These are phyloP conservation scores for Hanseniaspora singularis DNA, from an alignment of 805 yeast genomes.

Conservation along the genomic window DNA sequence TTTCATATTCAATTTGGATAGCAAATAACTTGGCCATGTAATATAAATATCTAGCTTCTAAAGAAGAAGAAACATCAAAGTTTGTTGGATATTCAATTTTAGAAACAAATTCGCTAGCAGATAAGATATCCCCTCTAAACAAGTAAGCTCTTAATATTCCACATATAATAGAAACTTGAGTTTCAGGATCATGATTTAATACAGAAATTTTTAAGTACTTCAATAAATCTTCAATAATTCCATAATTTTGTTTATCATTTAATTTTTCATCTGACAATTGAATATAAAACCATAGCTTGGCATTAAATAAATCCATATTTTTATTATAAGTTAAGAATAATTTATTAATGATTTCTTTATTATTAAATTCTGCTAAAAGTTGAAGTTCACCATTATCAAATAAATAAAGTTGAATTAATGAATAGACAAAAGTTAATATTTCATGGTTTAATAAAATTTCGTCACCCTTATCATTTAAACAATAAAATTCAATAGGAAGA, in stretches of 20 bases:
- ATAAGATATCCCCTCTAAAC: constrained; percentile 64
- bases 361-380: constrained; percentile 43
- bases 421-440: constrained; percentile 63
- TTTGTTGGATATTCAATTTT: constrained; percentile 69
- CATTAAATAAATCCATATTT: constrained; percentile 55
- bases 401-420: constrained; percentile 64
- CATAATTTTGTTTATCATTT: constrained; percentile 30
- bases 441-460: constrained; percentile 52
- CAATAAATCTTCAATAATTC: constrained; percentile 54
- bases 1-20: constrained; percentile 81
- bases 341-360: constrained; percentile 37
- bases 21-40: constrained; percentile 85
- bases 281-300: constrained; percentile 88
- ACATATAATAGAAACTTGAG: constrained; percentile 80
- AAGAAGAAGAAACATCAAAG: constrained; percentile 66
- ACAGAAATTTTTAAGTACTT: constrained; percentile 75
- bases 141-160: constrained; percentile 71
- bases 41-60: constrained; percentile 83
- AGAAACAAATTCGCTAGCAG: constrained; percentile 79
- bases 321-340: constrained; percentile 46
- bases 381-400: constrained; percentile 47
- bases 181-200: constrained; percentile 82
- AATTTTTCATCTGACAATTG: constrained; percentile 24
- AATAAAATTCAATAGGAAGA: constrained; percentile 28
- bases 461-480: constrained; percentile 22